Evolutionary conservation across 2,329 filamentous ascomycete species (phyloP), one percentile per base, ranked within the genome.

Genomic region (Stagonosporopsis rhizophila): DNA sequence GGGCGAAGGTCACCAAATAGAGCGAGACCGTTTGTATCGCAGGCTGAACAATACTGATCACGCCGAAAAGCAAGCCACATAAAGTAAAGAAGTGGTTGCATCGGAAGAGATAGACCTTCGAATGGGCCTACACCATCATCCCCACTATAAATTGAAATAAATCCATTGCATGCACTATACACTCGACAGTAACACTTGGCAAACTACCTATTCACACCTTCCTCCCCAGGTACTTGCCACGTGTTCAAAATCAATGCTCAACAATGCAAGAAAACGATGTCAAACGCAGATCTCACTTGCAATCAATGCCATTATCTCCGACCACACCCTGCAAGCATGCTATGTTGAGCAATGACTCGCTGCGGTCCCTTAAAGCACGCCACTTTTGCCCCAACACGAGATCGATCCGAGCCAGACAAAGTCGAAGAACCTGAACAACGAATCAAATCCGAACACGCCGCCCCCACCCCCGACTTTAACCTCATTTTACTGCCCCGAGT

Each of bases 281-380:
- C 52, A 39, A 45, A 49, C 34, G 44, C 34, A 32, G 44, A 44
- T 6, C 27, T 40, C 15, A 6, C 23, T 20, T 20, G 19, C n/a
- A n/a, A 4, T 35, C 40, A 56, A 44, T 49, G 23, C 19, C 2
- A 17, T 22, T 23, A 1, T 22, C 34, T 56, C 46, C 45, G 35
- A 56, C 30, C 30, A 7, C 7, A 34, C 6, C 32, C 12, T 17
- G 6, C 12, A 6, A 35, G 9, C 12, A 4, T 46, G 8, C 17
- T n/a, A 23, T 15, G 27, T 6, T 11, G 20, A 41, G 19, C 6
- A 5, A 40, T 14, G 8, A 8, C 39, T n/a, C 27, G 39, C 35
- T n/a, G 28, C 22, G 20, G 40, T 45, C 39, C 45, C 46, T 34
- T 56, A 45, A 39, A 20, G 52, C 46, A 56, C 41, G 52, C 44